Evolutionary conservation across 176 grass and related monocot species (phyloP), one percentile per base, ranked within the genome.

Genomic region (Leersia perrieri): DNA sequence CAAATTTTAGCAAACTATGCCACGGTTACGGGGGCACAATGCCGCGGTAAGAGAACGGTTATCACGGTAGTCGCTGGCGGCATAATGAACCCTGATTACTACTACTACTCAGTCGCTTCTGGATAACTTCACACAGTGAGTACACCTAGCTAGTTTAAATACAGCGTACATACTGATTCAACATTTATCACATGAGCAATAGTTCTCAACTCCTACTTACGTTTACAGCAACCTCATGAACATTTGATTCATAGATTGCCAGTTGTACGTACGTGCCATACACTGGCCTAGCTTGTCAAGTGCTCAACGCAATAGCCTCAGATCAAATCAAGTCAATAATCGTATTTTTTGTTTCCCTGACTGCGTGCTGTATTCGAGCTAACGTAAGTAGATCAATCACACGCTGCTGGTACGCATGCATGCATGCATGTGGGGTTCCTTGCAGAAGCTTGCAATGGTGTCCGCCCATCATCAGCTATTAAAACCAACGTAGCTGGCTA

Each of bases 401-500:
- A 53, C 27, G 77, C 66, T 78, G 79, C 72, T 77, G 33, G 74
- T 67, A 33, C n/a, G n/a, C n/a, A n/a, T n/a, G 35, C 35, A 42
- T 30, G 67, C 79, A 63, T 45, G 55, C 86, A 73, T 74, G 86
- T 78, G 74, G 68, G 47, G 47, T 84, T 89, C 57, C 77, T 85
- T 81, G 72, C 58, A 30, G 58, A 74, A 55, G 58, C 32, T 58
- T 30, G 65, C 65, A 62, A 89, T 26, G 34, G 28, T 85, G 81
- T 55, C 63, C 65, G 70, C 31, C 70, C 75, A 62, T 34, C 75
- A 36, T 27, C 34, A 62, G 55, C 71, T 53, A 80, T 79, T 70
- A 70, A 22, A 89, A 81, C 77, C 63, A 84, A 41, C 26, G 5
- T 67, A 16, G 70, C 62, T 41, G 20, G n/a, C n/a, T 34, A 38